Evolutionary conservation across 352 stramenopile genomes (phyloP), one percentile per base, ranked within the genome.

Genomic region (Globisporangium spiculum): DNA sequence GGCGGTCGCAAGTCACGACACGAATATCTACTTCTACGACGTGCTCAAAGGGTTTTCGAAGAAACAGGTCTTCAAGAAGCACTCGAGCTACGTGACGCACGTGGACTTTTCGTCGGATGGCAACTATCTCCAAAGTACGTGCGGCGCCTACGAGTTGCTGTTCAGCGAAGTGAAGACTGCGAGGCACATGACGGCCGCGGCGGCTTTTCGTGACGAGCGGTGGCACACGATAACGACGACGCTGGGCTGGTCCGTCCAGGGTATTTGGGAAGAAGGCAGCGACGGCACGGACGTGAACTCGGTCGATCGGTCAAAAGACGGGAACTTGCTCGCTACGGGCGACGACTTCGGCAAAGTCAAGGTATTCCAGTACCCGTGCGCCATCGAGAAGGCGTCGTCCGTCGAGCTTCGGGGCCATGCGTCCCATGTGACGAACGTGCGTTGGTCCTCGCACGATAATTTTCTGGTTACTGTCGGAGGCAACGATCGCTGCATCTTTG

Each of bases 221-320:
- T 98, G 95, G 95, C 73, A 96, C 60, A 97, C 92, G 3, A 85
- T 96, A 70, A 98, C 91, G 4, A 89, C 80, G 36, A 89, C 91
- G 0, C 78, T 98, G 14, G 79, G 81, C 1, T 98, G 96, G 96
- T 71, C 83, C 4, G 92, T 97, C 4, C 94, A 99, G 72, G 96
- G 96, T 18, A 94, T 95, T 26, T 95, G 88, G 88, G 84, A 90
- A 61, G 68, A 80, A 57, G 70, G 80, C 44, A 88, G 75, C 24
- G 88, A 96, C 63, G 88, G 87, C 16, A 96, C 84, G 0, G 90
- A 97, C 66, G 75, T 97, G 20, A 97, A 96, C 53, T 68, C 82
- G 4, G 76, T 93, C 0, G 82, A 90, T 63, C 77, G 84, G 24
- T 88, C 84, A 3, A 86, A 85, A 30, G 83, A 92, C 36, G 76